These are phyloP conservation scores for Gossypium anomalum DNA, from an alignment of 345 rosid species.

Conservation along the genomic window DNA sequence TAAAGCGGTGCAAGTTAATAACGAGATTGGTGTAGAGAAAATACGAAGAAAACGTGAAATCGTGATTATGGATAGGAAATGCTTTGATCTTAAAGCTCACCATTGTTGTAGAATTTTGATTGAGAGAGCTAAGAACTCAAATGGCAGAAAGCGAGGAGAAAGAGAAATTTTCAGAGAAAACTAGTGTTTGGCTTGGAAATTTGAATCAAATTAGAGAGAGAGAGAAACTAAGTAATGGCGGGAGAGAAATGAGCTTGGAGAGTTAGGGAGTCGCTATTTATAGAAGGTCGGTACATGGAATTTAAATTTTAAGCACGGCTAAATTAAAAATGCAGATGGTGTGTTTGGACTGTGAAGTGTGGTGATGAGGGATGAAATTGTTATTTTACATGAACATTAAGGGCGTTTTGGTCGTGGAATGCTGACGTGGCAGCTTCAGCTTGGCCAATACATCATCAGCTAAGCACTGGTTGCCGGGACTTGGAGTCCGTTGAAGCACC, in stretches of 20 bases:
- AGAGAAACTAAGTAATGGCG: constrained; percentile 18
- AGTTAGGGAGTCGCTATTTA: constrained; percentile 11
- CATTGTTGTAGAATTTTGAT: constrained; percentile 31
- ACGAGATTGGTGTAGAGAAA: not conserved
- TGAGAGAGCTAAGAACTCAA: not conserved
- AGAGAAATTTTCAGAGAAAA: not conserved
- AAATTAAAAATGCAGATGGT: not conserved
- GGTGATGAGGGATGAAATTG: not conserved
- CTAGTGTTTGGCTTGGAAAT: constrained; percentile 21
- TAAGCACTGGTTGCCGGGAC: not conserved
- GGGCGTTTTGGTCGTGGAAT: not conserved
- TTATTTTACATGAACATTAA: not conserved
- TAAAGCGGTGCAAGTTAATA: constrained; percentile 4
- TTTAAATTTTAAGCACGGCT: not conserved
- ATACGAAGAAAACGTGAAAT: not conserved
- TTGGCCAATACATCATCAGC: not conserved
- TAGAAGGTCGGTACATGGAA: not conserved
- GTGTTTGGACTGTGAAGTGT: not conserved
- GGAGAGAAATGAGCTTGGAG: constrained; percentile 7
- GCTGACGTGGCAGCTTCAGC: not conserved
- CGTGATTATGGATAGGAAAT: not conserved
- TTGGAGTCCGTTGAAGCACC: not conserved
- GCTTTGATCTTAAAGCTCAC: constrained; percentile 34
- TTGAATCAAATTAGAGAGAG: constrained; percentile 24
- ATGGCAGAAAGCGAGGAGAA: constrained; percentile 3